Conservation (phyloP, 73 alveolate species). For the Stentor coeruleus region DNA sequence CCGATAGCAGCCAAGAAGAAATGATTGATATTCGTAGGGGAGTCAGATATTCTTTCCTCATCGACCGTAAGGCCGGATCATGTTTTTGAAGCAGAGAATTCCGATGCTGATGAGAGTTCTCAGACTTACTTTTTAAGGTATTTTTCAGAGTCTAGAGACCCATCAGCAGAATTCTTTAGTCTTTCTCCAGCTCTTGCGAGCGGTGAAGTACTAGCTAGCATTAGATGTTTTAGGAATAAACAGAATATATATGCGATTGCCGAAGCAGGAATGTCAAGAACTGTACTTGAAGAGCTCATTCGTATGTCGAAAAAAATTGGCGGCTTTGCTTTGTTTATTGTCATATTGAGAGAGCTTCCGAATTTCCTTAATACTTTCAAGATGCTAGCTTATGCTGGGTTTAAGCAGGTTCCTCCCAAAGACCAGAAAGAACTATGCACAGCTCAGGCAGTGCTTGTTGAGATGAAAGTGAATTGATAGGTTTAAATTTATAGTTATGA, state of each 20-base stretch:
- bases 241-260: not conserved
- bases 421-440: not conserved
- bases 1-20: not conserved
- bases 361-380: not conserved
- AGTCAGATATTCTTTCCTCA: not conserved
- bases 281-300: not conserved
- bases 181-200: not conserved
- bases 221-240: not conserved
- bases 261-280: not conserved
- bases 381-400: not conserved
- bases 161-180: not conserved
- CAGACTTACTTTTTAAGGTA: not conserved
- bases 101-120: not conserved
- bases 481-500: no score
- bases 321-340: not conserved
- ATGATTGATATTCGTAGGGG: not conserved
- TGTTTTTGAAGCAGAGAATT: not conserved
- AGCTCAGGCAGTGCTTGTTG: not conserved
- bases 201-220: conserved; percentile 2
- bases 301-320: not conserved
- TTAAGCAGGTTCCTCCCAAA: not conserved
- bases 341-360: not conserved
- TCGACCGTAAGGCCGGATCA: not conserved
- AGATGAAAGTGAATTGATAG: no score
- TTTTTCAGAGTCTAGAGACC: not conserved